Conservation (phyloP, 345 rosid species). For the Raphanus raphanistrum region DNA sequence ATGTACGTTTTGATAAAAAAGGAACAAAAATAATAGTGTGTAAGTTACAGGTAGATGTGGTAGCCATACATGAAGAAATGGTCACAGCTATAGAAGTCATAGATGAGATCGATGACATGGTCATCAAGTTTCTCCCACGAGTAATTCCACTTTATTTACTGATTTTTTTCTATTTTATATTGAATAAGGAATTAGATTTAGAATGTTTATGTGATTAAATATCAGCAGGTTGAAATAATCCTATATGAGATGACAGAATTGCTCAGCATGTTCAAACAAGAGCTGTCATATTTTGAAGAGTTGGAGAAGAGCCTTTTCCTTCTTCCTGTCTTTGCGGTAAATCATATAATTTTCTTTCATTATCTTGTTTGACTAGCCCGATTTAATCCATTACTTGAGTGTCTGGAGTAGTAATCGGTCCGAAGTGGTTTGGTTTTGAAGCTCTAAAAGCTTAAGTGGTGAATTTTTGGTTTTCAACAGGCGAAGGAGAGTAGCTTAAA, state of each 20-base stretch:
- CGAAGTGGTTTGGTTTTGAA: background rate
- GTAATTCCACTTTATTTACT: slow-evolving; percentile 29
- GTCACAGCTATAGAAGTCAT: slow-evolving; percentile 50
- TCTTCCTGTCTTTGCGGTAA: slow-evolving; percentile 42
- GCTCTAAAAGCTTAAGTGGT: background rate
- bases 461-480: slow-evolving; percentile 27
- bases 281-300: slow-evolving; percentile 45
- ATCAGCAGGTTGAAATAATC: slow-evolving; percentile 56
- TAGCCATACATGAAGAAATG: slow-evolving; percentile 51
- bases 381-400: background rate
- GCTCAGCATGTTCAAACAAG: slow-evolving; percentile 47
- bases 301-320: slow-evolving; percentile 36
- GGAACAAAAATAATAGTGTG: background rate
- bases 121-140: slow-evolving; percentile 46
- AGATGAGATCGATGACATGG: slow-evolving; percentile 45
- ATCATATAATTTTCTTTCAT: background rate
- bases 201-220: background rate
- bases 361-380: background rate
- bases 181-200: background rate
- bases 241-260: slow-evolving; percentile 55
- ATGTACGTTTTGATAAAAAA: background rate
- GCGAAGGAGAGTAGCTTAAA: slow-evolving; percentile 40
- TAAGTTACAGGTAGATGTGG: slow-evolving; percentile 48
- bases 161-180: background rate
- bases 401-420: background rate